Conservation (phyloP, 2,329 filamentous ascomycete genomes). For the Aspergillus unguis region DNA sequence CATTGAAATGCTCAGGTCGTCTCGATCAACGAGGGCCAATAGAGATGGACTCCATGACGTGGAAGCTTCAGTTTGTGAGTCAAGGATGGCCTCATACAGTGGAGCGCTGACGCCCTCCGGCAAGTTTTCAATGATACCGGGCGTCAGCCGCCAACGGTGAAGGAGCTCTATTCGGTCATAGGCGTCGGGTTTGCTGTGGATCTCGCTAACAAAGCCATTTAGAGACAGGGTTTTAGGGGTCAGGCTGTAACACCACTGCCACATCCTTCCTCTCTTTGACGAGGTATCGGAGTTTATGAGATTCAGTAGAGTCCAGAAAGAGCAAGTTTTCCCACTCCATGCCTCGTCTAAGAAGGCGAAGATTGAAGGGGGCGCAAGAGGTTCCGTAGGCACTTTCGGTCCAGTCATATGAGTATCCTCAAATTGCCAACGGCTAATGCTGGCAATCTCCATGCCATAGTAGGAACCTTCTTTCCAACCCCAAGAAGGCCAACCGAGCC, state of each 20-base stretch:
- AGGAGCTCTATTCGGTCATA: slow-evolving; percentile 71
- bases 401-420: slow-evolving; percentile 50
- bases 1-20: slow-evolving; percentile 71
- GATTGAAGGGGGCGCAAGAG: slow-evolving; percentile 58
- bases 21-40: slow-evolving; percentile 72
- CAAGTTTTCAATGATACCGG: slow-evolving; percentile 70
- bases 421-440: slow-evolving; percentile 53
- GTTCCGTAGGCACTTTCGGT: slow-evolving; percentile 47
- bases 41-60: slow-evolving; percentile 69
- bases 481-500: slow-evolving; percentile 74
- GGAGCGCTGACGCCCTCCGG: slow-evolving; percentile 80
- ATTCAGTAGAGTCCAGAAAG: slow-evolving; percentile 52
- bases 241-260: slow-evolving; percentile 38
- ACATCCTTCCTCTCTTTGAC: slow-evolving; percentile 29
- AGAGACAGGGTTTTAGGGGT: slow-evolving; percentile 69
- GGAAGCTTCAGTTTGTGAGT: slow-evolving; percentile 78
- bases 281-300: slow-evolving; percentile 39
- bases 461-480: slow-evolving; percentile 50
- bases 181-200: slow-evolving; percentile 50
- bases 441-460: slow-evolving; percentile 60
- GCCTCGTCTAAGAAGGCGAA: slow-evolving; percentile 53
- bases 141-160: slow-evolving; percentile 62
- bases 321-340: slow-evolving; percentile 29
- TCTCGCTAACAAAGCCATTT: slow-evolving; percentile 61
- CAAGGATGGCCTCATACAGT: slow-evolving; percentile 77